Conservation (phyloP, 2,329 filamentous ascomycete genomes). For the Epichloe amarillans region DNA sequence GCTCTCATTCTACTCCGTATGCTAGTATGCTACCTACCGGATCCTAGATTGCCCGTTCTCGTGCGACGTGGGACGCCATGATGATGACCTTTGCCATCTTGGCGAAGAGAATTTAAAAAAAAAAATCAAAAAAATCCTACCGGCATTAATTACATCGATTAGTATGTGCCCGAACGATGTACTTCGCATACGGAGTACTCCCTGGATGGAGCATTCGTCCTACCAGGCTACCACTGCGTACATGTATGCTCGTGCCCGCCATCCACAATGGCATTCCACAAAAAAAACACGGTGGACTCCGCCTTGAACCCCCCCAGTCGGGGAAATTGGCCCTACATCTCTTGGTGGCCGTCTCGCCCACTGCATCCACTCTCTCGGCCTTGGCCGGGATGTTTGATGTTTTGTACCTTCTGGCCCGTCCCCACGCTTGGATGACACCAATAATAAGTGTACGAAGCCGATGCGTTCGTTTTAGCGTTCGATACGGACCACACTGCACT, state of each 20-base stretch:
- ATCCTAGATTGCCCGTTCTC: background rate
- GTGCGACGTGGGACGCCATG: background rate
- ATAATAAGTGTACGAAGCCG: background rate
- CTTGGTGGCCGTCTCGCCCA: background rate
- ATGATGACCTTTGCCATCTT: background rate
- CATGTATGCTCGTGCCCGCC: slow-evolving; percentile 3
- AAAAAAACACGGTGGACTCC: slow-evolving; percentile 3
- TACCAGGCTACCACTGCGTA: background rate
- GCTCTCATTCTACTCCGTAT: no score
- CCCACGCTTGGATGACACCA: slow-evolving; percentile 2
- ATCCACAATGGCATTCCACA: slow-evolving; percentile 3
- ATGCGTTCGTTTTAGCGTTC: background rate
- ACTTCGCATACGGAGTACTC: background rate
- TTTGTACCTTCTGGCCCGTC: slow-evolving; percentile 1
- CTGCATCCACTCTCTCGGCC: background rate
- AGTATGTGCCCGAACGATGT: background rate
- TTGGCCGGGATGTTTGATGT: background rate
- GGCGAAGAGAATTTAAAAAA: background rate
- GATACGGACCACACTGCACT: background rate
- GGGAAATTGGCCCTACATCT: slow-evolving; percentile 12
- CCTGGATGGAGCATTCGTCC: background rate
- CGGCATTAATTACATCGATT: background rate
- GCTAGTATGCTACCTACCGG: background rate
- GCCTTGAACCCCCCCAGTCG: slow-evolving; percentile 7
- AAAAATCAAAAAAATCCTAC: background rate